phyloP scores from a whole-genome alignment of 371 early-diverging fungal genomes.

The Gilbertella persicaria region DNA sequence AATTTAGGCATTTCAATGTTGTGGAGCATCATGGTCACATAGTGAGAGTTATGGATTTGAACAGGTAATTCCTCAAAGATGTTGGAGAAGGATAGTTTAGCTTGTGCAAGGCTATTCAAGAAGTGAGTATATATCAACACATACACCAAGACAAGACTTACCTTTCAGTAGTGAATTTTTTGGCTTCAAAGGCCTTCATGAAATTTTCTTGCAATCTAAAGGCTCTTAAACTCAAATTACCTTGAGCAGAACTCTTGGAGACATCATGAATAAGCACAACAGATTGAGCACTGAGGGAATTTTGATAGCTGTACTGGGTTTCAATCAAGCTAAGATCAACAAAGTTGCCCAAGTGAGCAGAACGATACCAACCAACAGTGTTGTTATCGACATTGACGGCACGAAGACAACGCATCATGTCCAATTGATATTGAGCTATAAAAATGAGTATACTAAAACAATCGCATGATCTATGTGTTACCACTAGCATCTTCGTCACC shows the following conservation, averaged over 20 bases:
- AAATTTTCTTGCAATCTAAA: slow-evolving; percentile 86
- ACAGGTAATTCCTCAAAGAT: slow-evolving; percentile 92
- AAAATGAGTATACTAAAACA: slow-evolving; percentile 13
- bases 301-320: slow-evolving; percentile 88
- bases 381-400: slow-evolving; percentile 94
- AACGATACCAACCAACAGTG: slow-evolving; percentile 97
- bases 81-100: slow-evolving; percentile 80
- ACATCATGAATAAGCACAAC: slow-evolving; percentile 94
- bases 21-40: slow-evolving; percentile 79
- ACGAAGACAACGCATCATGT: slow-evolving; percentile 91
- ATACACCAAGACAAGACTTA: slow-evolving; percentile 12
- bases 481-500: slow-evolving; percentile 53
- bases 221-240: slow-evolving; percentile 87
- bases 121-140: neutral
- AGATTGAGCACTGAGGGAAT: slow-evolving; percentile 77
- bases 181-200: slow-evolving; percentile 81
- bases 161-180: slow-evolving; percentile 86
- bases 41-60: slow-evolving; percentile 80
- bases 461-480: slow-evolving; percentile 15
- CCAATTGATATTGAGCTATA: slow-evolving; percentile 86
- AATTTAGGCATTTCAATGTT: slow-evolving; percentile 69
- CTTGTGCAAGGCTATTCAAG: slow-evolving; percentile 56
- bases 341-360: slow-evolving; percentile 86
- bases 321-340: slow-evolving; percentile 91
- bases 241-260: slow-evolving; percentile 76